Base-by-base conservation (phyloP, 2,329 filamentous ascomycete genomes). In the Sordariomycetes sp. region DNA sequence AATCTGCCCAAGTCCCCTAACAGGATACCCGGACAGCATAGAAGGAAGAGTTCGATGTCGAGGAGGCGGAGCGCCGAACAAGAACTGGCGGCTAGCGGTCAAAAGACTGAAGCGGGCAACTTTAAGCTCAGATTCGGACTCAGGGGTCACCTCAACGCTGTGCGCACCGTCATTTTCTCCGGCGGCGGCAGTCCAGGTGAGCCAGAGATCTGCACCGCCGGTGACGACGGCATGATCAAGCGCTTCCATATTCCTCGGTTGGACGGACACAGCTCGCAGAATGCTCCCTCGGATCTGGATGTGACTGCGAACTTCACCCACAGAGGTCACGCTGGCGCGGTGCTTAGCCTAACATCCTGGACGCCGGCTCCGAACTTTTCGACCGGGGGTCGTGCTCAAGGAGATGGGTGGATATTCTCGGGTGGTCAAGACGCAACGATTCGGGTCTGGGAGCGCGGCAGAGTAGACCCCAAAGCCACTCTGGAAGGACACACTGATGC, bases 391-490 rank as follows among this genome's bases (percentile, higher is more conserved):
- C 78, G 88, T 42, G 86, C 85, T 7, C 78, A 83, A 47, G 90
- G 90, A 21, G 92, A 96, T 47, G 92, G 92, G 19, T 98, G 92
- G 92, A 88, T 98, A 44, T 98, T 98, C 58, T 96, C 90, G 5
- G 92, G 92, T 40, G 92, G 92, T 4, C 87, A 95, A 55, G 92
- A 98, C 57, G 79, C 85, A 14, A 94, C 86, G 6, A 79, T 98
- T 24, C 78, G 88, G 20, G 87, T 98, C 1, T 98, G 92, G 92
- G 90, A 98, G 58, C 77, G 88, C 33, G 90, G 90, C 19, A 72
- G 90, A 30, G 86, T 98, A 21, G 92, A 96, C 53, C 87, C 92
- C 7, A 96, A 96, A 58, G 87, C 87, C 3, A 94, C 87, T 1
- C 68, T 98, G 4, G 86, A 95, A 45, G 90, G 88, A 1, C 92